Evolutionary conservation across 2,329 filamentous ascomycete species (phyloP).

Genomic region (Ophiocordyceps camponoti-rufipedis): DNA sequence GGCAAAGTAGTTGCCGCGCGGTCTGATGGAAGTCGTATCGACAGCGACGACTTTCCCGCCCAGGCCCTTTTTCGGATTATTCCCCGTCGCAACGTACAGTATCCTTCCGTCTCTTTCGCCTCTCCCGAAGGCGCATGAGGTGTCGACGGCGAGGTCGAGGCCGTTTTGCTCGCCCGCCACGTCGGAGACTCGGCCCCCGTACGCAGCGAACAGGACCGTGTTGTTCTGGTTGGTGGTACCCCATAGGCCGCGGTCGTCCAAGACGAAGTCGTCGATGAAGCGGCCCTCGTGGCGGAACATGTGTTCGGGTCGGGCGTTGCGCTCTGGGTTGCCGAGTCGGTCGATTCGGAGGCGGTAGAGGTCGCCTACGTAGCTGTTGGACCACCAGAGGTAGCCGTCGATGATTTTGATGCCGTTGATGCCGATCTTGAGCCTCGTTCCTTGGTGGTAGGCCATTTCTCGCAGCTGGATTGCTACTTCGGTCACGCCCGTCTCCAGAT

Average conservation of each 20-base stretch:
- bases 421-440: background rate
- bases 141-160: background rate
- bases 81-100: background rate
- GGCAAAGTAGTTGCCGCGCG: too few species aligned
- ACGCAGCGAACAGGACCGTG: background rate
- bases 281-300: background rate
- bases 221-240: background rate
- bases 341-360: background rate
- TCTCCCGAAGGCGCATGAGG: background rate
- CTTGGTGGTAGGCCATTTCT: background rate
- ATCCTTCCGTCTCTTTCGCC: background rate
- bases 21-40: background rate
- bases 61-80: background rate
- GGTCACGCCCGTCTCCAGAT: background rate
- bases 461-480: background rate
- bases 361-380: background rate
- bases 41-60: background rate
- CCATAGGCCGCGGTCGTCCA: background rate
- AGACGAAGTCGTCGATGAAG: background rate
- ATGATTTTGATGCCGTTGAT: slow-evolving; percentile 1
- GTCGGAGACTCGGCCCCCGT: background rate
- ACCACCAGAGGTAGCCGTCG: background rate
- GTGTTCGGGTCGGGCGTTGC: background rate
- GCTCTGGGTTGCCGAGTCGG: background rate
- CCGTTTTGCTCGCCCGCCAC: background rate